phyloP scores from a whole-genome alignment of 2,329 filamentous ascomycete genomes.

The Polychaeton citri region DNA sequence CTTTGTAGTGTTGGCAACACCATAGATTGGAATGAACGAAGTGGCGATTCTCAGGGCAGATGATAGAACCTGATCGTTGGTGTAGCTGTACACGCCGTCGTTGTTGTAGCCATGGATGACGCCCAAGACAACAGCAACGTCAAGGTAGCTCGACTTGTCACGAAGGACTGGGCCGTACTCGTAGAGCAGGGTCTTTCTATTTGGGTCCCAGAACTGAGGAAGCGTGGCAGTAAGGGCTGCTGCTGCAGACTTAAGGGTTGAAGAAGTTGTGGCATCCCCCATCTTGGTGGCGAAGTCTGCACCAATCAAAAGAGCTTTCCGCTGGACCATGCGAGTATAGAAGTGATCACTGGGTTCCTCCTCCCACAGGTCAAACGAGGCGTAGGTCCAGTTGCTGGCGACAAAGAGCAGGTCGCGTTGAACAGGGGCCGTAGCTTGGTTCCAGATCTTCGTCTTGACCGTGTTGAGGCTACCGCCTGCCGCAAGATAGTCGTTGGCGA shows the following conservation, averaged over 20 bases:
- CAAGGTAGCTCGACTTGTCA: constrained; percentile 20
- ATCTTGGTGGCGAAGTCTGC: constrained; percentile 16
- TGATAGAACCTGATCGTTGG: constrained; percentile 19
- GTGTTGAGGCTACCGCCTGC: constrained; percentile 13
- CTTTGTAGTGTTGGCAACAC: constrained; percentile 15
- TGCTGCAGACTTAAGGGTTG: constrained; percentile 14
- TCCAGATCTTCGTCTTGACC: constrained; percentile 16
- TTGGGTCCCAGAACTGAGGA: constrained; percentile 19
- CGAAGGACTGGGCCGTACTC: constrained; percentile 20
- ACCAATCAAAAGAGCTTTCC: constrained; percentile 16
- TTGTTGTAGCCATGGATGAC: constrained; percentile 20
- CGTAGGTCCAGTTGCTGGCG: constrained; percentile 16
- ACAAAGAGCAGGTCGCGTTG: constrained; percentile 19
- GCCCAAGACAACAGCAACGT: constrained; percentile 19
- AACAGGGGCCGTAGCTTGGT: constrained; percentile 16
- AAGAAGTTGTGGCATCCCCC: constrained; percentile 15
- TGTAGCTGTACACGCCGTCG: constrained; percentile 19
- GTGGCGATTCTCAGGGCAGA: constrained; percentile 17
- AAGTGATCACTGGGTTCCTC: constrained; percentile 19
- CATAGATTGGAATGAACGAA: constrained; percentile 16
- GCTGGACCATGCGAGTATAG: constrained; percentile 19
- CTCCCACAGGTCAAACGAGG: constrained; percentile 21
- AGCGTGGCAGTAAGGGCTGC: constrained; percentile 13
- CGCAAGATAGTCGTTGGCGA: constrained; percentile 16
- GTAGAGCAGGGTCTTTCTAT: constrained; percentile 17